Conservation (phyloP, 225 moss, liverwort and hornwort genomes). For the Physcomitrellopsis africana region DNA sequence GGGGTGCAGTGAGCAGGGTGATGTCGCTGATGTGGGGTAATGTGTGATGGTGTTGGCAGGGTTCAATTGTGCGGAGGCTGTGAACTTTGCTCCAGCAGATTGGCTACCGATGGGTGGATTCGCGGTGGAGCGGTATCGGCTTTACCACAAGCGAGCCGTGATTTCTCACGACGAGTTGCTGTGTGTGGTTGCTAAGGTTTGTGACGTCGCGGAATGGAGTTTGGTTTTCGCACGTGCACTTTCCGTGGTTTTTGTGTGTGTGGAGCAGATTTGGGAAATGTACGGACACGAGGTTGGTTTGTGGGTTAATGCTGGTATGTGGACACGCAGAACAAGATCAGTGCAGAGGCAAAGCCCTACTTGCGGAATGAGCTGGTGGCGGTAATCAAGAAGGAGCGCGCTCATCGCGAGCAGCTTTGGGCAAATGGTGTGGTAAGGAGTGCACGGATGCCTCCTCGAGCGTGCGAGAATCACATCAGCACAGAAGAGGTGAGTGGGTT, state of each 20-base stretch:
- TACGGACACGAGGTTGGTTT: too few relatives aligned
- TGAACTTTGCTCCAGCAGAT: slow-evolving; percentile 97
- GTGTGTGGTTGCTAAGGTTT: slow-evolving; percentile 94
- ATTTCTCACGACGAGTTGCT: slow-evolving; percentile 97
- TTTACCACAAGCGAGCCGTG: slow-evolving; percentile 88
- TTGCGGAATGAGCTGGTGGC: slow-evolving; percentile 68
- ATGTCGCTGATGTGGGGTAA: slow-evolving; percentile 7
- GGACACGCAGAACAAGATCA: slow-evolving; percentile 67
- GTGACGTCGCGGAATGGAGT: neutral
- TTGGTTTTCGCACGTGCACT: neutral
- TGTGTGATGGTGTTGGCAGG: slow-evolving; percentile 50
- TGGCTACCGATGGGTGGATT: slow-evolving; percentile 90
- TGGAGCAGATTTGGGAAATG: too few relatives aligned
- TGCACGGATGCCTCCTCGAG: slow-evolving; percentile 70
- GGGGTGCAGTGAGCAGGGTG: too few relatives aligned
- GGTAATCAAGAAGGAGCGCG: slow-evolving; percentile 73
- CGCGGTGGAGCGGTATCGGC: slow-evolving; percentile 92
- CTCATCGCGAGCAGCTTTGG: slow-evolving; percentile 85
- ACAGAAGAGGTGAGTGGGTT: slow-evolving; percentile 73
- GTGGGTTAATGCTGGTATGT: neutral
- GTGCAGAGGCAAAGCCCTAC: slow-evolving; percentile 60
- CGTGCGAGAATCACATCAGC: slow-evolving; percentile 74
- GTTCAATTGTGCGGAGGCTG: slow-evolving; percentile 99
- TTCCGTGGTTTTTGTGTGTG: neutral
- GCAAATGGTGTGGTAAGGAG: slow-evolving; percentile 86